phyloP scores from a whole-genome alignment of 257 asterid genomes.

The Catharanthus roseus region DNA sequence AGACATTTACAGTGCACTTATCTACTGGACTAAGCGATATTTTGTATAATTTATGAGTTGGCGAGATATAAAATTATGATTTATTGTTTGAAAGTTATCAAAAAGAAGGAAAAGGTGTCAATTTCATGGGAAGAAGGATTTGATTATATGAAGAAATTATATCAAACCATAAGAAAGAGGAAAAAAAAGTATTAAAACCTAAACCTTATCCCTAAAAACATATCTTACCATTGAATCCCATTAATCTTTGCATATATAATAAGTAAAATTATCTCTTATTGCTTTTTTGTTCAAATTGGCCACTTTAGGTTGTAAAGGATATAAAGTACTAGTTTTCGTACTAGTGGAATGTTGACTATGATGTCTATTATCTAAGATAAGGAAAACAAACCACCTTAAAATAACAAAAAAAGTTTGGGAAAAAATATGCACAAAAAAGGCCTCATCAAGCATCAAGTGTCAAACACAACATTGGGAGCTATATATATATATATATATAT shows the following conservation, averaged over 20 bases:
- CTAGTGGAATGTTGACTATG: conserved; percentile 16
- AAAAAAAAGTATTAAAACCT: too few species aligned
- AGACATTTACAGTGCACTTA: too few species aligned
- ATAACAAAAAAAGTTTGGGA: neutral
- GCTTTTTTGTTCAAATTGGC: conserved; percentile 3
- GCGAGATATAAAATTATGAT: neutral
- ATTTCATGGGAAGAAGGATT: neutral
- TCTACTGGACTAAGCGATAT: too few species aligned
- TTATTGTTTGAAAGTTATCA: too few species aligned
- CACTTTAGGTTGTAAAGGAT: conserved; percentile 11
- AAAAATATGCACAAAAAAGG: too few species aligned
- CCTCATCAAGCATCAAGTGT: too few species aligned
- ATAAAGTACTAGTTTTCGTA: conserved; percentile 1
- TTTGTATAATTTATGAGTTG: too few species aligned
- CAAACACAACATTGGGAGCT: neutral
- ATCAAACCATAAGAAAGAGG: neutral
- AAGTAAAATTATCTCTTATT: conserved; percentile 5
- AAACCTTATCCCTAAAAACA: neutral
- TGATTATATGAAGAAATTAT: neutral
- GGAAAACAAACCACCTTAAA: neutral
- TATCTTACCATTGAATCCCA: neutral
- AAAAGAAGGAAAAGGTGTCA: neutral
- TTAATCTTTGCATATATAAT: neutral
- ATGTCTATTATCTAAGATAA: neutral
- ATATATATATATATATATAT: too few species aligned